Percentiles rank a stretch among this genome's conserved stretches.
Conservation (phyloP, 177 flowering plant species). For the Vitis hybrid region DNA sequence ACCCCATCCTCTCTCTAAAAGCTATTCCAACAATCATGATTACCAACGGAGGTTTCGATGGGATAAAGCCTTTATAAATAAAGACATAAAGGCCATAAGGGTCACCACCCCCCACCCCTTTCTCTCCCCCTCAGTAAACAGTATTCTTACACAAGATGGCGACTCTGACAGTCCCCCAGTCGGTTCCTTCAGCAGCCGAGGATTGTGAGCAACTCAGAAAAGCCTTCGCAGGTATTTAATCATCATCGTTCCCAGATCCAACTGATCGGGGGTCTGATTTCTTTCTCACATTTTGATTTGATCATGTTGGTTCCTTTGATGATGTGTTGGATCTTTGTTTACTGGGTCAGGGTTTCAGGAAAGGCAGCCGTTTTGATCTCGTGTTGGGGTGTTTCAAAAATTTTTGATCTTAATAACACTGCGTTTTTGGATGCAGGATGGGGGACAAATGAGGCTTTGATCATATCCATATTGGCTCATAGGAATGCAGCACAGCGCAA, state of each 20-base stretch:
- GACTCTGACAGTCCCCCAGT: conserved; percentile 49
- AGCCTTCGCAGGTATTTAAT: conserved; percentile 56
- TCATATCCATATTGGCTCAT: conserved; percentile 57
- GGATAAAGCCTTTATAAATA: no score
- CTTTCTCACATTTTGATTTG: background rate
- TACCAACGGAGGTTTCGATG: no score
- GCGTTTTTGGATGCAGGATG: conserved; percentile 41
- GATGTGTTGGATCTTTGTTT: no score
- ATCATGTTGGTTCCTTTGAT: no score
- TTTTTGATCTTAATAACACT: background rate
- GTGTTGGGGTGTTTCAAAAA: background rate
- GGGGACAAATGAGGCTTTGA: conserved; percentile 63
- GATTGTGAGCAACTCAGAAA: conserved; percentile 72
- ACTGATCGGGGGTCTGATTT: background rate
- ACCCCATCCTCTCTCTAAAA: no score
- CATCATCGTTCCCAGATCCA: background rate
- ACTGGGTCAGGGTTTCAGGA: no score
- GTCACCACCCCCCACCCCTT: background rate
- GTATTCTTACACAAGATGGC: conserved; percentile 34
- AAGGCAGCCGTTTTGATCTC: background rate
- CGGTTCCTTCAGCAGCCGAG: conserved; percentile 51
- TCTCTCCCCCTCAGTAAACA: background rate
- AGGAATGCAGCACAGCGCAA: conserved; percentile 56
- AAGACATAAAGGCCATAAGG: no score
- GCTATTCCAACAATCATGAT: no score